Conservation (phyloP, 768 basidiomycete species). For the Russula dissimulans region DNA sequence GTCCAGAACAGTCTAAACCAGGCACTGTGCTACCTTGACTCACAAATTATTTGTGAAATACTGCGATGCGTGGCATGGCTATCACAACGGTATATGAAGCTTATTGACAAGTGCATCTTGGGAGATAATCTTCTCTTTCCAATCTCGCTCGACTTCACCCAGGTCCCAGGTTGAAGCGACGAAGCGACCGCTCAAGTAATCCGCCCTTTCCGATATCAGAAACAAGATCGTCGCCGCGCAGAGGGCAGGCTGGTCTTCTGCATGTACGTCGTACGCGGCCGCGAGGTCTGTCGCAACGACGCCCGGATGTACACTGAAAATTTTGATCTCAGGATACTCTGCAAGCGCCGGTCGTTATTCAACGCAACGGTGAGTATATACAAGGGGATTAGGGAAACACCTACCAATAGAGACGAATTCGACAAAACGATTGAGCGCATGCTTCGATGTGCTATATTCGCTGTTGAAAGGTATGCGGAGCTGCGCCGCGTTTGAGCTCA, state of each 20-base stretch:
- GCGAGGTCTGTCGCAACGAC: background rate
- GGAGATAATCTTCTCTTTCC: background rate
- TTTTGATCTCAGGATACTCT: background rate
- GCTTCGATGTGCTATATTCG: background rate
- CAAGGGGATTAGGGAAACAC: too few species aligned
- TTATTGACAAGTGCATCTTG: too few species aligned
- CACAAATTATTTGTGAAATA: too few species aligned
- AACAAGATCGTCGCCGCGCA: background rate
- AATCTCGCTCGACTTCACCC: background rate
- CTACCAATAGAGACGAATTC: background rate
- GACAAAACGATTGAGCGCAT: background rate
- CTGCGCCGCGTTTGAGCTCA: too few species aligned
- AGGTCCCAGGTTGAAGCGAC: background rate
- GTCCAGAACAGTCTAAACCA: too few species aligned
- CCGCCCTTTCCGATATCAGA: background rate
- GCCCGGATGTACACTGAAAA: background rate
- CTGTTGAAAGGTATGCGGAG: background rate
- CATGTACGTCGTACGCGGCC: background rate
- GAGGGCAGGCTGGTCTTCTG: background rate
- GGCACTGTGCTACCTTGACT: too few species aligned
- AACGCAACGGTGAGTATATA: too few species aligned
- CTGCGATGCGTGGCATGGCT: too few species aligned
- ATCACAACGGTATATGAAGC: too few species aligned
- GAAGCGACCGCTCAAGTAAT: background rate
- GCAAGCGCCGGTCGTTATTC: background rate